Evolutionary conservation across 2,329 filamentous ascomycete genomes (phyloP).

Genomic region (Rhinocladiella mackenziei): DNA sequence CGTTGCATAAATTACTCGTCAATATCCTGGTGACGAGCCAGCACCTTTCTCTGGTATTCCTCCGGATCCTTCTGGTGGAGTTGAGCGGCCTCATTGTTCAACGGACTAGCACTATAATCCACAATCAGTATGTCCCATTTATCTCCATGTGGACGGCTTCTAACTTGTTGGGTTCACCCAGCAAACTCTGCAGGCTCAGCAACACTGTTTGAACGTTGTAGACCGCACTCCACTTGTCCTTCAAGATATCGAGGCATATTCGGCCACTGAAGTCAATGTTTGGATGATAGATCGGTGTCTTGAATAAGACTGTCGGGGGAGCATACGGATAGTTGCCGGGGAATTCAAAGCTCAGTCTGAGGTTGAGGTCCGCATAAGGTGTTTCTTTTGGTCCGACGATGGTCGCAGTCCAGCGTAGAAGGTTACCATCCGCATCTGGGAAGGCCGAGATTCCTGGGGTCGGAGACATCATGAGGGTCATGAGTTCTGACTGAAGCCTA

Average conservation of each 20-base stretch:
- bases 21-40: slow-evolving; percentile 59
- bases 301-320: slow-evolving; percentile 88
- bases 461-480: slow-evolving; percentile 95
- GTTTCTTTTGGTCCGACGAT: slow-evolving; percentile 89
- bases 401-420: slow-evolving; percentile 89
- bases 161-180: slow-evolving; percentile 98
- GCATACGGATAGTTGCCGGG: slow-evolving; percentile 90
- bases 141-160: slow-evolving; percentile 35
- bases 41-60: slow-evolving; percentile 77
- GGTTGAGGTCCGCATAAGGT: slow-evolving; percentile 78
- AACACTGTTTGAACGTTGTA: slow-evolving; percentile 95
- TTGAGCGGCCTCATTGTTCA: slow-evolving; percentile 94
- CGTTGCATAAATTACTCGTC: slow-evolving; percentile 40
- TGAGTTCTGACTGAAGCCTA: slow-evolving; percentile 95
- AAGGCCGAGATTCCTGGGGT: slow-evolving; percentile 94
- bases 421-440: slow-evolving; percentile 81
- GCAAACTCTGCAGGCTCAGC: slow-evolving; percentile 85
- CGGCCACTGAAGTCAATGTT: slow-evolving; percentile 97
- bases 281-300: slow-evolving; percentile 97
- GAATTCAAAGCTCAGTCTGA: slow-evolving; percentile 91
- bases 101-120: slow-evolving; percentile 69
- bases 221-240: slow-evolving; percentile 98
- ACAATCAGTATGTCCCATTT: slow-evolving; percentile 6
- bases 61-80: slow-evolving; percentile 86
- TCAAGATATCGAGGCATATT: slow-evolving; percentile 96